Percentiles rank a stretch among this genome's conserved stretches.
Conservation (phyloP, 345 rosid species). For the Bretschneidera sinensis region DNA sequence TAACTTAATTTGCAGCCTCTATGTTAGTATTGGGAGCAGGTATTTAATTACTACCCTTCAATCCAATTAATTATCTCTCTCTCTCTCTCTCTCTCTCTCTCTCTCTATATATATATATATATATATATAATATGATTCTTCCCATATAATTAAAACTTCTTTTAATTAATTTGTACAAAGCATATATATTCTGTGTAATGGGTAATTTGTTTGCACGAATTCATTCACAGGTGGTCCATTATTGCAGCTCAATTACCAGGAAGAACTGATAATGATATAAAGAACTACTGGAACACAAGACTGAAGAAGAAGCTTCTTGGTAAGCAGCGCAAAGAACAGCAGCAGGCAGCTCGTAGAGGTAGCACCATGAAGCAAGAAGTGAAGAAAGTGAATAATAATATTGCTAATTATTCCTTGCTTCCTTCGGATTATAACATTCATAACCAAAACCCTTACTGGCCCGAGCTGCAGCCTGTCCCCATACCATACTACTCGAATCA, state of each 20-base stretch:
- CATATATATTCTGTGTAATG: no score
- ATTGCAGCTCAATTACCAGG: conserved; percentile 64
- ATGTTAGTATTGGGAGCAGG: conserved; percentile 68
- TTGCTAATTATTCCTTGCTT: conserved; percentile 13
- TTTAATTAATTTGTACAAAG: no score
- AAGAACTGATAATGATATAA: conserved; percentile 62
- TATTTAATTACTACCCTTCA: conserved; percentile 1
- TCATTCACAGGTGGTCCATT: conserved; percentile 57
- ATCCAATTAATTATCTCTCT: no score
- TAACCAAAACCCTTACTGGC: conserved; percentile 37
- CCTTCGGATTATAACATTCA: conserved; percentile 9
- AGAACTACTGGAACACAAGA: conserved; percentile 65
- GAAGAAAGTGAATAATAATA: conserved; percentile 24
- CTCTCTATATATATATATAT: no score
- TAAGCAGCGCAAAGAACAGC: conserved; percentile 35
- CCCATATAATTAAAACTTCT: no score
- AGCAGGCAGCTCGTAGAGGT: conserved; percentile 20
- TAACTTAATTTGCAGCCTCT: conserved; percentile 45
- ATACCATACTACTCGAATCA: conserved; percentile 27
- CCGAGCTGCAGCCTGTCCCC: conserved; percentile 39
- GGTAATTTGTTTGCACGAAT: not conserved
- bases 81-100: no score
- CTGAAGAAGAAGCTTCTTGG: conserved; percentile 54
- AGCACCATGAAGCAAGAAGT: conserved; percentile 27
- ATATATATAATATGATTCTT: no score